Percentiles rank a stretch among this genome's conserved stretches.
Evolutionary conservation across 148 eudicot species (phyloP).

Genomic region (Cornus suecica): DNA sequence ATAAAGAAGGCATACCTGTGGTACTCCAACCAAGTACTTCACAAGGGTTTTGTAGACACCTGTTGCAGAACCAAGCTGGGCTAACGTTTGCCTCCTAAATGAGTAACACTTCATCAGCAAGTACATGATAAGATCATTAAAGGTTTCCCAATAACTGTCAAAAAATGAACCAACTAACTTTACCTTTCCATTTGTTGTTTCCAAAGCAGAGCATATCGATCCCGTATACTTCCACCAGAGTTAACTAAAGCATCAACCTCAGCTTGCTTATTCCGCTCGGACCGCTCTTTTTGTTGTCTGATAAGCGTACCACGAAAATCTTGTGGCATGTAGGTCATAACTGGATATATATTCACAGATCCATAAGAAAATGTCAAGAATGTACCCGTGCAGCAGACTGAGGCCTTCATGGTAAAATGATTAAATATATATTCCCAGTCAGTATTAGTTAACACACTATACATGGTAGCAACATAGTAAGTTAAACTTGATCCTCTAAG

Average conservation of each 20-base stretch:
- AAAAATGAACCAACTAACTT: slow-evolving; percentile 1
- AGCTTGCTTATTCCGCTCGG: slow-evolving; percentile 91
- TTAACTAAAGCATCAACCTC: slow-evolving; percentile 75
- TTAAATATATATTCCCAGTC: not conserved
- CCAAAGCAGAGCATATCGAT: slow-evolving; percentile 89
- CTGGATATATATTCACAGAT: slow-evolving; percentile 40
- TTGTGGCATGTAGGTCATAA: slow-evolving; percentile 98
- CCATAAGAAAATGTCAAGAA: not conserved
- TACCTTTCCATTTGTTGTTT: slow-evolving; percentile 98
- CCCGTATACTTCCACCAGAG: slow-evolving; percentile 87
- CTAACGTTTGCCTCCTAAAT: slow-evolving; percentile 83
- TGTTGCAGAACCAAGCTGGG: slow-evolving; percentile 97
- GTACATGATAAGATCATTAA: not conserved
- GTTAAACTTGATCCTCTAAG: not conserved
- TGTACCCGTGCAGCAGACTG: not conserved
- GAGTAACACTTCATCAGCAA: slow-evolving; percentile 20
- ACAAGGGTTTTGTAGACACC: slow-evolving; percentile 95
- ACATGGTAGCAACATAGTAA: not conserved
- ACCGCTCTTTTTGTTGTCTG: slow-evolving; percentile 93
- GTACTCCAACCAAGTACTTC: slow-evolving; percentile 96
- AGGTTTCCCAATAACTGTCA: not conserved
- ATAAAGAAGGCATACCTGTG: slow-evolving; percentile 55
- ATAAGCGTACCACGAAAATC: slow-evolving; percentile 92
- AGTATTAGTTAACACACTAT: not conserved
- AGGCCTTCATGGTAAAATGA: not conserved